Evolutionary conservation across 2,329 filamentous ascomycete species (phyloP), one percentile per base, ranked within the genome.

Genomic region (Fusarium musae): DNA sequence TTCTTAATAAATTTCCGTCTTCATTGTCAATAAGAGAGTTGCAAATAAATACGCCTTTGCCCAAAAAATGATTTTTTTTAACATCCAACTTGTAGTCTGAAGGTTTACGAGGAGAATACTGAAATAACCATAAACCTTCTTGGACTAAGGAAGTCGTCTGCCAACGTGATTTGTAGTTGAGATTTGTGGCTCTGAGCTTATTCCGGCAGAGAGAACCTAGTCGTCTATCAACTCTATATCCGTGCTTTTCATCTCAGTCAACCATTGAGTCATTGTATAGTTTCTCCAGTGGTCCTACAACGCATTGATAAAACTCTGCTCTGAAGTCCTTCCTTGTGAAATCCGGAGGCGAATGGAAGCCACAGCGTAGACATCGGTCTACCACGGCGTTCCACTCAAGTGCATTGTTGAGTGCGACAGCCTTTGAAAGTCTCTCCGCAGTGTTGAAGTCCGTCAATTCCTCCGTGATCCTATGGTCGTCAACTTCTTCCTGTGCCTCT

Each of bases 101-200:
- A 23, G 23, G 23, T 3, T 23, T 23, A 23, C 23, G 23, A 23
- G 23, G 23, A 23, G 23, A 23, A 26, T 9, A 26, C 16, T 19
- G 5, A 0, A 44, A 26, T 17, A 9, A 6, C 17, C 19, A 44
- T 2, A 19, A 4, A 1, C 3, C 2, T 19, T 9, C 1, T 9
- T 3, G 17, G 8, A 19, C 2, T 26, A 4, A 28, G 17, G 43
- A 46, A 19, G 11, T 46, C 11, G 12, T 10, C 26, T 21, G 9
- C 8, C 4, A 21, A 47, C 28, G 23, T 23, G 23, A 23, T 23
- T 23, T 23, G 23, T 3, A 23, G 23, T 23, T 23, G 23, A 23
- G 23, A 23, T 23, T 23, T 23, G 23, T 23, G 23, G 23, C 23
- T 23, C 23, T 23, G 23, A 23, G 23, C 23, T 23, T 23, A 23